phyloP scores from a whole-genome alignment of 257 asterid species.

The Apocynum venetum region DNA sequence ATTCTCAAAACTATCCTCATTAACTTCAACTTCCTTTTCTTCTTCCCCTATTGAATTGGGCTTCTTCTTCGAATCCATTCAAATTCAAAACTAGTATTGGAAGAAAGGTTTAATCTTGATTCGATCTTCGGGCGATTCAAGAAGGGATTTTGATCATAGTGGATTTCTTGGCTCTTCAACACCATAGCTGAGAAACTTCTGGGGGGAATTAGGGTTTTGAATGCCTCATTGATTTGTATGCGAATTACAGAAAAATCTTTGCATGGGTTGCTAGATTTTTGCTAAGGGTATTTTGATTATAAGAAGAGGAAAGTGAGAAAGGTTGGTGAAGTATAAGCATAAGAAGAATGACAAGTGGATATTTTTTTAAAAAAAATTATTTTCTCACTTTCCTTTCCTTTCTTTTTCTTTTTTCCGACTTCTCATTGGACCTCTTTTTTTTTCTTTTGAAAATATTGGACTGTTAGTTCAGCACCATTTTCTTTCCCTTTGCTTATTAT shows the following conservation, averaged over 20 bases:
- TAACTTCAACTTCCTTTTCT: slow-evolving; percentile 7
- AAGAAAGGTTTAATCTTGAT: neutral
- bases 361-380: too few species aligned
- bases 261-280: too few species aligned
- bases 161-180: slow-evolving; percentile 15
- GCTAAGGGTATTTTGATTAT: neutral
- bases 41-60: slow-evolving; percentile 15
- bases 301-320: slow-evolving; percentile 10
- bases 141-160: slow-evolving; percentile 4
- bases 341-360: neutral
- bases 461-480: too few species aligned
- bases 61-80: slow-evolving; percentile 20
- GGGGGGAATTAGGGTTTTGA: slow-evolving; percentile 23
- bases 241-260: neutral
- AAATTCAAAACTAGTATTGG: neutral
- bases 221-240: slow-evolving; percentile 6
- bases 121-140: neutral
- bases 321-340: neutral
- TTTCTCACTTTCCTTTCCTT: neutral
- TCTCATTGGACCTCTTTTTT: too few species aligned
- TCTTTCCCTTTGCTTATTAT: too few species aligned
- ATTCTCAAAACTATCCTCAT: slow-evolving; percentile 24
- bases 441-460: too few species aligned
- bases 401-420: neutral
- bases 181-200: slow-evolving; percentile 17